phyloP scores from a whole-genome alignment of 75 land plant species.

The Ceratopteris richardii region DNA sequence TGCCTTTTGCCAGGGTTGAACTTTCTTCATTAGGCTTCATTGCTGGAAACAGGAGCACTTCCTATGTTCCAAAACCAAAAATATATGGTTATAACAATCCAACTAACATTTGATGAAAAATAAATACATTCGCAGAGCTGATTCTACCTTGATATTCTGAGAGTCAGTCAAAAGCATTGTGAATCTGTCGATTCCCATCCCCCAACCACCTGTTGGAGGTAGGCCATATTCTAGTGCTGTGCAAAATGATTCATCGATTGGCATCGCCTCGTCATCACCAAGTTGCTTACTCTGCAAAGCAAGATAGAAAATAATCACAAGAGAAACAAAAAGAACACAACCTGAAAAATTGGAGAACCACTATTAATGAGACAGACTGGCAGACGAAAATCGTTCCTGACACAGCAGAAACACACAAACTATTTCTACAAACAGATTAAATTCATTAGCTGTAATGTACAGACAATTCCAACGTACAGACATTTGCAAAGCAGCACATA shows the following conservation, averaged over 20 bases:
- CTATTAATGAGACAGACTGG: no score
- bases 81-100: not conserved
- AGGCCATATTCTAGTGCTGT: constrained; percentile 93
- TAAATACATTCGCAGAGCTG: not conserved
- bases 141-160: constrained; percentile 81
- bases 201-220: constrained; percentile 98
- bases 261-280: constrained; percentile 99
- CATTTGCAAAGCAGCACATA: no score
- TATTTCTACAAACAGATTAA: no score
- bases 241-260: constrained; percentile 78
- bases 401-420: no score
- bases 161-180: constrained; percentile 91
- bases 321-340: not conserved
- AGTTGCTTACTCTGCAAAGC: constrained; percentile 63
- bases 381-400: no score
- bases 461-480: no score
- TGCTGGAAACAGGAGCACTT: constrained; percentile 83
- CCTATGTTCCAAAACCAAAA: constrained; percentile 20
- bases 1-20: constrained; percentile 1
- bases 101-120: not conserved
- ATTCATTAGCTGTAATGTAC: no score
- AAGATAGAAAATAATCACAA: not conserved
- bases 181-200: constrained; percentile 92
- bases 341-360: not conserved
- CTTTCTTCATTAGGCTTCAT: constrained; percentile 83